A percentile compares a stretch with the other conserved stretches of the same genome.
These are phyloP conservation scores for Fusarium goolgardi DNA, from an alignment of 2,329 filamentous ascomycete species.

Conservation along the genomic window DNA sequence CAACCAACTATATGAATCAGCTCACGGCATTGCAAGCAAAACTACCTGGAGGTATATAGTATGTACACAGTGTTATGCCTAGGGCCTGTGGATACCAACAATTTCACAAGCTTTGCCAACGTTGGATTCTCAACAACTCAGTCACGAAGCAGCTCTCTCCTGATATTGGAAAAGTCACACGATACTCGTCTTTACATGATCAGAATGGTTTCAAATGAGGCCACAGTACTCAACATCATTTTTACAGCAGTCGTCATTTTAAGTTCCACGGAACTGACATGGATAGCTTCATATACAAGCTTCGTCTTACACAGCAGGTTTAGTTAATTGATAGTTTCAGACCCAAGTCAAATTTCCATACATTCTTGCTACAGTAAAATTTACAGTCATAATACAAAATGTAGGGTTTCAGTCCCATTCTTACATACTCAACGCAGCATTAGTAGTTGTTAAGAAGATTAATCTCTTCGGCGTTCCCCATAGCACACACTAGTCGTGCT, in stretches of 20 bases:
- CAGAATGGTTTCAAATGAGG: background rate
- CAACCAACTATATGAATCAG: constrained; percentile 13
- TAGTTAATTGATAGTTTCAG: background rate
- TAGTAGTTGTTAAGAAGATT: background rate
- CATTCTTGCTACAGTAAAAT: constrained; percentile 12
- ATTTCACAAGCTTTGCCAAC: constrained; percentile 2
- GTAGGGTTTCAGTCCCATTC: background rate
- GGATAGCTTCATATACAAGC: background rate
- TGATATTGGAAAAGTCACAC: background rate
- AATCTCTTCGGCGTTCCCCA: background rate
- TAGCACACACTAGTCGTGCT: background rate
- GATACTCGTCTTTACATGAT: background rate
- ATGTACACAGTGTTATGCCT: background rate
- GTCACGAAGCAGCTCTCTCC: background rate
- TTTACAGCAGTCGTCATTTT: background rate
- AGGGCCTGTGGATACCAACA: background rate
- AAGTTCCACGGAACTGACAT: background rate
- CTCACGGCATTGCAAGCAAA: constrained; percentile 28
- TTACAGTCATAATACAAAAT: constrained; percentile 25
- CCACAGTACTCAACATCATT: background rate
- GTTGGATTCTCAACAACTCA: constrained; percentile 22
- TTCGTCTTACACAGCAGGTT: background rate
- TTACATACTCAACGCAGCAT: background rate
- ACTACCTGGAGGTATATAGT: background rate
- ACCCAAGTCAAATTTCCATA: background rate